phyloP scores from a whole-genome alignment of 2,329 filamentous ascomycete genomes.

The Drechslera avenae region DNA sequence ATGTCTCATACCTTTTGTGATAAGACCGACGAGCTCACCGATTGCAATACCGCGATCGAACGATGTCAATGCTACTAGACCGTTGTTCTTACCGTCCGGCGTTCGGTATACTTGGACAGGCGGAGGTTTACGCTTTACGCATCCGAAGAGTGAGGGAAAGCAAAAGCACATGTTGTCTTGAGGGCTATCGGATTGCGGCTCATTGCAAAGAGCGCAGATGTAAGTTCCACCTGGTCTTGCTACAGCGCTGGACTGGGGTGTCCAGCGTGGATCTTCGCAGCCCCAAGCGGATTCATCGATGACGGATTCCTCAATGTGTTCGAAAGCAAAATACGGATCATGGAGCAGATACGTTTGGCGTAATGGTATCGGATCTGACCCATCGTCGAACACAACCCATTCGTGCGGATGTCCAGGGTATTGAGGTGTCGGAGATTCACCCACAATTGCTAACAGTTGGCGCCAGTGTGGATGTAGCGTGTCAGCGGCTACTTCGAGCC shows the following conservation, averaged over 20 bases:
- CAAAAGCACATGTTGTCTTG: conserved; percentile 58
- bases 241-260: conserved; percentile 34
- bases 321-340: conserved; percentile 55
- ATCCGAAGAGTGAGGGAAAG: conserved; percentile 60
- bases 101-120: conserved; percentile 62
- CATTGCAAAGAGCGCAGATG: conserved; percentile 54
- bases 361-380: conserved; percentile 52
- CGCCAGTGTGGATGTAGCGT: conserved; percentile 60
- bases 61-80: conserved; percentile 53
- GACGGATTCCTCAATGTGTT: conserved; percentile 57
- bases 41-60: conserved; percentile 60
- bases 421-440: conserved; percentile 47
- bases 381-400: conserved; percentile 57
- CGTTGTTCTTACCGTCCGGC: conserved; percentile 60
- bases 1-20: conserved; percentile 59
- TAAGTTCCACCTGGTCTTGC: conserved; percentile 38
- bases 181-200: conserved; percentile 58
- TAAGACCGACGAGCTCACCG: conserved; percentile 61
- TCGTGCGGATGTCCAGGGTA: conserved; percentile 59
- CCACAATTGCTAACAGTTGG: conserved; percentile 55
- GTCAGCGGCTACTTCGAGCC: conserved; percentile 60
- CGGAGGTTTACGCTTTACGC: conserved; percentile 45
- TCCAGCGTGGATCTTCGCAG: conserved; percentile 56
- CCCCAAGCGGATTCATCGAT: conserved; percentile 58
- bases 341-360: conserved; percentile 55